phyloP scores from a whole-genome alignment of 495 filamentous ascomycete genomes.

The Aspergillus mulundensis region DNA sequence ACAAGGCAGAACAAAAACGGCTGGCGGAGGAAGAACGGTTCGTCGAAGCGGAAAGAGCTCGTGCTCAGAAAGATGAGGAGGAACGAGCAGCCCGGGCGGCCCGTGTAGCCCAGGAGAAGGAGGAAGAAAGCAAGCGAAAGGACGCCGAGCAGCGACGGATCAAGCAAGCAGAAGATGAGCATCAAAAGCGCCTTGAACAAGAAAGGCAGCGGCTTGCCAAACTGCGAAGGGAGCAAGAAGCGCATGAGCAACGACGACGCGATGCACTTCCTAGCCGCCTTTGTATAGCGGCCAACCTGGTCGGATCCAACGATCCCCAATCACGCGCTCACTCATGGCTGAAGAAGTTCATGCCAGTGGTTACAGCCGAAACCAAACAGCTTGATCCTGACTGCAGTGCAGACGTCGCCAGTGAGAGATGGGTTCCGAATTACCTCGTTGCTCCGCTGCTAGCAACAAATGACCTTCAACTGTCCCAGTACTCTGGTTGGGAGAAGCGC shows the following conservation, averaged over 20 bases:
- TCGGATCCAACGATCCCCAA: slow-evolving; percentile 43
- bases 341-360: slow-evolving; percentile 49
- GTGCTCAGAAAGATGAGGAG: slow-evolving; percentile 41
- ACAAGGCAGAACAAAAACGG: slow-evolving; percentile 16
- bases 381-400: slow-evolving; percentile 39
- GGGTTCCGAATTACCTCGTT: slow-evolving; percentile 73
- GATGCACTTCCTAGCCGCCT: slow-evolving; percentile 53
- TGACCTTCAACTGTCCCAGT: slow-evolving; percentile 68
- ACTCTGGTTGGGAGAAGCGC: slow-evolving; percentile 64
- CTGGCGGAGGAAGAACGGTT: slow-evolving; percentile 38
- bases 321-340: slow-evolving; percentile 44
- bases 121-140: slow-evolving; percentile 50
- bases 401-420: slow-evolving; percentile 55
- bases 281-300: slow-evolving; percentile 45
- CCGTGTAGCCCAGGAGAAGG: slow-evolving; percentile 44
- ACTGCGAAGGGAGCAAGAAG: slow-evolving; percentile 48
- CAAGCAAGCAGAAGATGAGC: slow-evolving; percentile 53
- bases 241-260: slow-evolving; percentile 53
- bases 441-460: slow-evolving; percentile 72
- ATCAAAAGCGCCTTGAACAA: slow-evolving; percentile 49
- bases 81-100: slow-evolving; percentile 40
- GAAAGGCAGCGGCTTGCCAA: slow-evolving; percentile 51
- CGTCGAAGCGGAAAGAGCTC: slow-evolving; percentile 45
- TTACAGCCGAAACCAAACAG: slow-evolving; percentile 45
- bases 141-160: slow-evolving; percentile 49